These are phyloP conservation scores for Acer negundo DNA, from an alignment of 345 rosid genomes.

Conservation along the genomic window DNA sequence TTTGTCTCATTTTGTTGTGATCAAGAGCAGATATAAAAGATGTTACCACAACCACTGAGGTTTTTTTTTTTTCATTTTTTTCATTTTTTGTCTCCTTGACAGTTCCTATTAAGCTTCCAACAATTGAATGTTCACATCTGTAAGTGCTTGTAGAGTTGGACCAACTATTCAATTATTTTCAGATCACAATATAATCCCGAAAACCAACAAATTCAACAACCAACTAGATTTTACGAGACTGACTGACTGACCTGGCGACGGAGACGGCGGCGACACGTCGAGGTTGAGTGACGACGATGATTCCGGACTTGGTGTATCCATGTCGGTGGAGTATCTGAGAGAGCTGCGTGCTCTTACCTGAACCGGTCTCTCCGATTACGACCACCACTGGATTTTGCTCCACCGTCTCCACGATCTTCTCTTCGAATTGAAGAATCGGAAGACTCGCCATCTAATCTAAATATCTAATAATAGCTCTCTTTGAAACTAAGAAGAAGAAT, in stretches of 20 bases:
- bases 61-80: no score
- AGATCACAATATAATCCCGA: no score
- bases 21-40: no score
- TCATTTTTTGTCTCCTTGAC: no score
- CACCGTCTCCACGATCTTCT: conserved; percentile 67
- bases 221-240: not conserved
- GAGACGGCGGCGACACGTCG: conserved; percentile 97
- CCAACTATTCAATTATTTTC: no score
- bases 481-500: not conserved
- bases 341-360: conserved; percentile 98
- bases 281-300: conserved; percentile 87
- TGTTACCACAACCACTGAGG: no score
- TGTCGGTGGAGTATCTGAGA: conserved; percentile 87
- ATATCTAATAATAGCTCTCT: not conserved
- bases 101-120: no score
- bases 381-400: conserved; percentile 77
- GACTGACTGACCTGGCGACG: conserved; percentile 81
- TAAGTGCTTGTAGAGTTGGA: no score
- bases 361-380: conserved; percentile 88
- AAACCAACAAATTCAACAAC: not conserved
- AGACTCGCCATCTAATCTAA: conserved; percentile 65
- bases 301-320: conserved; percentile 76
- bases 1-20: no score
- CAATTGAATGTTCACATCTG: no score
- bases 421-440: conserved; percentile 78